These are phyloP conservation scores for Daedalea quercina DNA, from an alignment of 768 basidiomycete genomes.

Conservation along the genomic window DNA sequence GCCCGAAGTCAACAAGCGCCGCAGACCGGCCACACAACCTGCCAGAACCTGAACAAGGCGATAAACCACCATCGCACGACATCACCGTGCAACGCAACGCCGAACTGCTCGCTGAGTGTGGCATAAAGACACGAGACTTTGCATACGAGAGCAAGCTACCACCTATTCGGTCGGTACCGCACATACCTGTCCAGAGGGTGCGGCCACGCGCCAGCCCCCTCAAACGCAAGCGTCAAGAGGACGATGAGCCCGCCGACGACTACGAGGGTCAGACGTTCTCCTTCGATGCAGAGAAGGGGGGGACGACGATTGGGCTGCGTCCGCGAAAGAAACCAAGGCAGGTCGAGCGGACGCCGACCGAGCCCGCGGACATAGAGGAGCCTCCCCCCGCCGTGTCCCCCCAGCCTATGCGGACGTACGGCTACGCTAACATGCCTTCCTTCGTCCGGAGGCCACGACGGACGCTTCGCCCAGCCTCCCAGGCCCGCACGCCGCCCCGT, in stretches of 20 bases:
- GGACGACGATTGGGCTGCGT: constrained; percentile 5
- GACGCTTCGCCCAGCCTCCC: not conserved
- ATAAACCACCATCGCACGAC: not conserved
- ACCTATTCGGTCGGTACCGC: constrained; percentile 46
- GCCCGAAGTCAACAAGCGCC: not conserved
- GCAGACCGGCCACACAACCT: not conserved
- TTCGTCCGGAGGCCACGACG: too few species aligned
- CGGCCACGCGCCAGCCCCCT: constrained; percentile 34
- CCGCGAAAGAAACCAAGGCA: constrained; percentile 20
- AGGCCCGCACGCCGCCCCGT: constrained; percentile 6
- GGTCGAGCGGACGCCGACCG: constrained; percentile 28
- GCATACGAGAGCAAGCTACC: constrained; percentile 64
- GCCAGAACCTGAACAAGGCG: not conserved
- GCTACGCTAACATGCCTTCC: constrained; percentile 1
- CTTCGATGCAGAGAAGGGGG: constrained; percentile 9
- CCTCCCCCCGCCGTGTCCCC: not conserved
- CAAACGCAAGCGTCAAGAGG: constrained; percentile 30
- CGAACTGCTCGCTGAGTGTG: constrained; percentile 23
- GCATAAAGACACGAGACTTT: constrained; percentile 51
- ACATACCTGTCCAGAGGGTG: constrained; percentile 33
- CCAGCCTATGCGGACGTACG: constrained; percentile 1
- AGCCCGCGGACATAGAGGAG: constrained; percentile 23
- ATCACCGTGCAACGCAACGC: not conserved
- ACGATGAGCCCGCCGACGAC: constrained; percentile 21
- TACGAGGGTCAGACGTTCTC: constrained; percentile 11